Percentiles rank a stretch among this genome's conserved stretches.
Conservation (phyloP, 306 rosid species). For the Inga laurina region DNA sequence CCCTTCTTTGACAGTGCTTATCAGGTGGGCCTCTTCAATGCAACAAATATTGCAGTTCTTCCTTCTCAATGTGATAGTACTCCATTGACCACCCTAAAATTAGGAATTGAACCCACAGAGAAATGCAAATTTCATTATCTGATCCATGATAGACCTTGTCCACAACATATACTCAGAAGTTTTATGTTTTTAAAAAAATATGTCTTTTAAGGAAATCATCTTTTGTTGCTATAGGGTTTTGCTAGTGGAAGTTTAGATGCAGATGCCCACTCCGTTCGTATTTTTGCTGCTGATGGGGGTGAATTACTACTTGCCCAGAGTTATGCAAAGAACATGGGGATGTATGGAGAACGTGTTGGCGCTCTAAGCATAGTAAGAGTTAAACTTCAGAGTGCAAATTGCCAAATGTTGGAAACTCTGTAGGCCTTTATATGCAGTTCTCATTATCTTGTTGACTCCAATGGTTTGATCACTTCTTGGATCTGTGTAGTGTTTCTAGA, state of each 20-base stretch:
- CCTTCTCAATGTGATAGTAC: constrained; percentile 8
- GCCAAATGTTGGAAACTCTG: constrained; percentile 15
- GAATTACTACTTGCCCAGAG: constrained; percentile 92
- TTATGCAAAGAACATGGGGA: constrained; percentile 98
- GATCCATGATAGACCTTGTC: background rate
- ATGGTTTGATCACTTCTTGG: constrained; percentile 14
- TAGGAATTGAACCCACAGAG: background rate
- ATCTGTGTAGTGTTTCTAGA: background rate
- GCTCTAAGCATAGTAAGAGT: constrained; percentile 90
- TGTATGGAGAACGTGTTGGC: constrained; percentile 97
- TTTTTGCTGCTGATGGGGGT: constrained; percentile 95
- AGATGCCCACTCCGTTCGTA: constrained; percentile 87
- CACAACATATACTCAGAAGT: background rate
- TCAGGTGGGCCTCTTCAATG: constrained; percentile 59
- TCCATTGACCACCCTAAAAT: background rate
- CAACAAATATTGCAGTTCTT: constrained; percentile 14
- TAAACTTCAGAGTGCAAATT: constrained; percentile 14
- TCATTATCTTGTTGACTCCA: too few relatives aligned
- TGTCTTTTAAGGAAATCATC: background rate
- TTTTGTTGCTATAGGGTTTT: constrained; percentile 65
- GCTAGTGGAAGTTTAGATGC: constrained; percentile 96
- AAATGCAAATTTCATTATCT: background rate
- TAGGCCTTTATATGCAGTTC: background rate
- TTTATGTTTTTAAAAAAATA: background rate
- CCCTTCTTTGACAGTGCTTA: constrained; percentile 99